A percentile compares a stretch with the other conserved stretches of the same genome.
phyloP scores from a whole-genome alignment of 768 basidiomycete species.

The Hericium rajendrae region DNA sequence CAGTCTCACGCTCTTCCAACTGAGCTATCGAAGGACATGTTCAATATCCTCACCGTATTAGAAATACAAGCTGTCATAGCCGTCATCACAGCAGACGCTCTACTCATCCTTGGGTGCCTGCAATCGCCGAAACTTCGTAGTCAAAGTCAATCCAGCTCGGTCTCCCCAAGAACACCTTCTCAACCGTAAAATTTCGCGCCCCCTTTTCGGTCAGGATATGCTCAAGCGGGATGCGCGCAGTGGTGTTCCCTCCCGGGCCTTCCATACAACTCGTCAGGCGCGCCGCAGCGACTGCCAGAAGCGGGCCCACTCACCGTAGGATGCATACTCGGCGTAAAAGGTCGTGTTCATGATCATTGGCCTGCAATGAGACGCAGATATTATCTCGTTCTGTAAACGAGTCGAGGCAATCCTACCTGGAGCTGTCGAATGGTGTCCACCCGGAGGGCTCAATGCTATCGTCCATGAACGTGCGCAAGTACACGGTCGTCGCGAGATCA shows the following conservation, averaged over 20 bases:
- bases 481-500: slow-evolving; percentile 44
- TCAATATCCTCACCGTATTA: too few relatives aligned
- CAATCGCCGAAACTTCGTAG: slow-evolving; percentile 20
- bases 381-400: neutral
- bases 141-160: slow-evolving; percentile 48
- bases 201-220: slow-evolving; percentile 35
- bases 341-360: slow-evolving; percentile 41
- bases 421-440: slow-evolving; percentile 38
- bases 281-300: neutral
- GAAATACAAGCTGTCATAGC: too few relatives aligned
- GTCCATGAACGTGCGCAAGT: slow-evolving; percentile 48
- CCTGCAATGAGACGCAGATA: slow-evolving; percentile 18
- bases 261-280: neutral
- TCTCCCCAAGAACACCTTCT: slow-evolving; percentile 39
- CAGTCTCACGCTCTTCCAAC: slow-evolving; percentile 1
- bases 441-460: slow-evolving; percentile 40
- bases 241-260: slow-evolving; percentile 48
- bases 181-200: slow-evolving; percentile 33
- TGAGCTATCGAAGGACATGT: neutral
- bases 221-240: slow-evolving; percentile 33
- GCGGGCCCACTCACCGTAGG: slow-evolving; percentile 29
- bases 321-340: slow-evolving; percentile 50
- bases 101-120: too few relatives aligned
- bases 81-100: too few relatives aligned
- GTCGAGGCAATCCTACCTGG: slow-evolving; percentile 22